Conservation (phyloP, 192 early-diverging fungal genomes). For the Funneliformis geosporum region DNA sequence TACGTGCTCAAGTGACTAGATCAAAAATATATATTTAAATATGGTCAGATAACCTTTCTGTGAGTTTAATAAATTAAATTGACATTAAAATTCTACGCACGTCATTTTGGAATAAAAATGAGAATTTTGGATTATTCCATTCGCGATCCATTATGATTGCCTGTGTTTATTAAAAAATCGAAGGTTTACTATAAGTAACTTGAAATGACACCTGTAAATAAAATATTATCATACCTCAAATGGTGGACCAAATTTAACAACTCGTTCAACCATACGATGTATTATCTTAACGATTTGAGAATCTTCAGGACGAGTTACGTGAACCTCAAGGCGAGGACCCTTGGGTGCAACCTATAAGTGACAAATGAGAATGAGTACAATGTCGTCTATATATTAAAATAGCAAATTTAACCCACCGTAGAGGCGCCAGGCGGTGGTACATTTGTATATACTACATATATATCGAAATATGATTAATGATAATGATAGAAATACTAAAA, state of each 20-base stretch:
- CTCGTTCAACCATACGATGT: slow-evolving; percentile 83
- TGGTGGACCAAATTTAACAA: slow-evolving; percentile 67
- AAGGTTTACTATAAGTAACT: not conserved
- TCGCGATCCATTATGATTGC: slow-evolving; percentile 65
- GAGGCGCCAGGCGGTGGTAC: slow-evolving; percentile 1
- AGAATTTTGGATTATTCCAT: slow-evolving; percentile 62
- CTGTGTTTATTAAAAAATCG: slow-evolving; percentile 31
- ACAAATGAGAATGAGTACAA: not conserved
- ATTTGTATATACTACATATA: not conserved
- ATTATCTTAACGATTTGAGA: slow-evolving; percentile 60
- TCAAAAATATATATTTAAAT: not conserved
- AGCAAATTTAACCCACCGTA: not conserved
- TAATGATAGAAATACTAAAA: not conserved
- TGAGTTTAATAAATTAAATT: slow-evolving; percentile 6
- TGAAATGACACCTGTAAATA: not conserved
- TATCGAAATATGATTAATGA: not conserved
- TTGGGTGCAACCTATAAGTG: slow-evolving; percentile 16
- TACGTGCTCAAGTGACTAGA: slow-evolving; percentile 69
- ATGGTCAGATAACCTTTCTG: too few species aligned
- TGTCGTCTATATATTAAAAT: not conserved
- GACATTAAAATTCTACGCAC: slow-evolving; percentile 40
- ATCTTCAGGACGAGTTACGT: slow-evolving; percentile 63
- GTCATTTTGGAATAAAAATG: slow-evolving; percentile 72
- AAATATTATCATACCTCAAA: slow-evolving; percentile 60
- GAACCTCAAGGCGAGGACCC: slow-evolving; percentile 63